Conservation (phyloP, 495 filamentous ascomycete genomes). For the Glutinoglossum americanum region DNA sequence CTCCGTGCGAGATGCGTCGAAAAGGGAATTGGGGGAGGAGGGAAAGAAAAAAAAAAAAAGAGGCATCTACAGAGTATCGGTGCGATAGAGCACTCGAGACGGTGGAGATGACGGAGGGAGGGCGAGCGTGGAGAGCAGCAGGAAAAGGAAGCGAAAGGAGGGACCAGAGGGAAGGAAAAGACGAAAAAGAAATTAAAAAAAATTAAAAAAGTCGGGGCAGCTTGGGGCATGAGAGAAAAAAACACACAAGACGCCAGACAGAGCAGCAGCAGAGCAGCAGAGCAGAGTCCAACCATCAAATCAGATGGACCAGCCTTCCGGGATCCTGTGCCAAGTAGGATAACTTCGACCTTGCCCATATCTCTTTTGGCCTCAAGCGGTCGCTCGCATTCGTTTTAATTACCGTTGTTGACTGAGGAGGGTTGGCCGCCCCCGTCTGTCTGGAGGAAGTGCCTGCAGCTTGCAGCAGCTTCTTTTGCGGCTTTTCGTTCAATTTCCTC, state of each 20-base stretch:
- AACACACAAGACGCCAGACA: conserved; percentile 3
- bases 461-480: neutral
- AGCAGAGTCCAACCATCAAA: too few species aligned
- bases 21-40: too few species aligned
- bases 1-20: neutral
- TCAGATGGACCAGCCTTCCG: too few species aligned
- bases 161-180: conserved; percentile 4
- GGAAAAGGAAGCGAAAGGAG: conserved; percentile 3
- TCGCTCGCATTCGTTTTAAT: conserved; percentile 7
- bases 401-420: neutral
- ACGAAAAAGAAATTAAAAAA: conserved; percentile 4
- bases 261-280: neutral
- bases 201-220: too few species aligned
- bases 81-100: neutral
- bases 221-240: too few species aligned
- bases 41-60: neutral
- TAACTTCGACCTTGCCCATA: too few species aligned
- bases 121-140: neutral
- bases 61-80: too few species aligned
- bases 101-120: neutral
- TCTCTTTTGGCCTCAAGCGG: conserved; percentile 5
- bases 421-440: neutral
- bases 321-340: too few species aligned
- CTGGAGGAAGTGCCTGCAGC: neutral
- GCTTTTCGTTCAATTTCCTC: neutral